Evolutionary conservation across 2,329 filamentous ascomycete genomes (phyloP).

Genomic region (Karstenula rhodostoma): DNA sequence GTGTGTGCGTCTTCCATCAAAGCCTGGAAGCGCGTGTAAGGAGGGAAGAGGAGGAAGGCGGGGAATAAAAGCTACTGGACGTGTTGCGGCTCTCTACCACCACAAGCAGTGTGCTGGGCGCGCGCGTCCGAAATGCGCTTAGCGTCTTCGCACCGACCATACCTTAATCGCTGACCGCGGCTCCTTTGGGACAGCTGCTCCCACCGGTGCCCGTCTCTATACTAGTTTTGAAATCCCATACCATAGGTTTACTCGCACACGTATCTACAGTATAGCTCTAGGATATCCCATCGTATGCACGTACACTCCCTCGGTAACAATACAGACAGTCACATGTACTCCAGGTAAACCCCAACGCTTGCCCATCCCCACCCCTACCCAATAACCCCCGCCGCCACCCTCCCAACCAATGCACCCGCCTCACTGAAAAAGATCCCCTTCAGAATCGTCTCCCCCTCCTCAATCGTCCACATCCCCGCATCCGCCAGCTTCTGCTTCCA

Average conservation of each 20-base stretch:
- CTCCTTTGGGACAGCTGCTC: slow-evolving; percentile 19
- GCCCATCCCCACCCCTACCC: slow-evolving; percentile 18
- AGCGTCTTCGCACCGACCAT: slow-evolving; percentile 28
- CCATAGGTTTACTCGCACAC: neutral
- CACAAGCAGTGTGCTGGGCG: slow-evolving; percentile 16
- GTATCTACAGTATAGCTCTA: neutral
- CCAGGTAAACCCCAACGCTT: neutral
- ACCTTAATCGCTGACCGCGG: slow-evolving; percentile 18
- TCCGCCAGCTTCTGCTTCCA: slow-evolving; percentile 76
- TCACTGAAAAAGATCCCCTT: slow-evolving; percentile 80
- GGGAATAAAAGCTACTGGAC: slow-evolving; percentile 28
- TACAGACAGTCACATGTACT: neutral
- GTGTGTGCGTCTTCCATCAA: slow-evolving; percentile 45
- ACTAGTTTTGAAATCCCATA: no score
- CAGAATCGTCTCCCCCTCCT: slow-evolving; percentile 79
- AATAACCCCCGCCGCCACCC: slow-evolving; percentile 45
- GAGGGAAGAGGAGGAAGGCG: slow-evolving; percentile 10
- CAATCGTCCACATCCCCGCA: slow-evolving; percentile 80
- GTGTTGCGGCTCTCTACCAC: slow-evolving; percentile 19
- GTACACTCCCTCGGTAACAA: neutral
- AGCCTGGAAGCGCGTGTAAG: slow-evolving; percentile 25
- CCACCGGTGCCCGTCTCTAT: neutral
- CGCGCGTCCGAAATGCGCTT: no score
- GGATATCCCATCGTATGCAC: neutral
- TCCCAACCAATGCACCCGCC: slow-evolving; percentile 66